These are phyloP conservation scores for Cinnamomum micranthum DNA, from an alignment of 164 flowering plant species.

Conservation along the genomic window DNA sequence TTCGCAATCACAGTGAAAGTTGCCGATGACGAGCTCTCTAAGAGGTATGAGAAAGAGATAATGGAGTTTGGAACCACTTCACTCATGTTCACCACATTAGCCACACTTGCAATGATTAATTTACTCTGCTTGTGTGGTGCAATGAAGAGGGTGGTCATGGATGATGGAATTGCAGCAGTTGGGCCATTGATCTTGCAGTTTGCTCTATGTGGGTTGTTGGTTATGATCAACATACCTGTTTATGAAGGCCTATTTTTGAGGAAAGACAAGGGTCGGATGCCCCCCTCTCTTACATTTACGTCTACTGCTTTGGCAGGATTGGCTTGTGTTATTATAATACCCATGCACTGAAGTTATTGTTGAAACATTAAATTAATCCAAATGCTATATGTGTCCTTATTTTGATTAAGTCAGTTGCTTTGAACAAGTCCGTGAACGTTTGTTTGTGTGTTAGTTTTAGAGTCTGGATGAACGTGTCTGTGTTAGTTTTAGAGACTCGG, in stretches of 20 bases:
- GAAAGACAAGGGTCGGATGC: slow-evolving; percentile 68
- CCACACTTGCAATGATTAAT: slow-evolving; percentile 23
- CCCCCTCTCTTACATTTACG: slow-evolving; percentile 41
- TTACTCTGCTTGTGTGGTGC: slow-evolving; percentile 15
- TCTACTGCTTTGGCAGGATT: slow-evolving; percentile 36
- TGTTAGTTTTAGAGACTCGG: no score
- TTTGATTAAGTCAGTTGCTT: no score
- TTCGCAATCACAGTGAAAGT: slow-evolving; percentile 29
- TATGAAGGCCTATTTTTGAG: slow-evolving; percentile 56
- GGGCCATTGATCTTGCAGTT: slow-evolving; percentile 12
- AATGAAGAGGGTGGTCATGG: slow-evolving; percentile 13
- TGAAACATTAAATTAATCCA: no score
- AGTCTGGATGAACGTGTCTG: no score
- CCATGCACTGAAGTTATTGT: background rate
- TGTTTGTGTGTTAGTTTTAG: no score
- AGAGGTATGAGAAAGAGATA: slow-evolving; percentile 29
- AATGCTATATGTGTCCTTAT: no score
- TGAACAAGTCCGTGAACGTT: no score
- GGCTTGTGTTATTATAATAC: background rate
- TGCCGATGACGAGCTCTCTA: slow-evolving; percentile 23
- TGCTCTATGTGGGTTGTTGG: slow-evolving; percentile 37
- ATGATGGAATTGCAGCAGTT: background rate
- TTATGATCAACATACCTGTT: slow-evolving; percentile 52
- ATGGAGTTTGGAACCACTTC: slow-evolving; percentile 37
- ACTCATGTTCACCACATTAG: slow-evolving; percentile 29